Evolutionary conservation across 371 early-diverging fungal species (phyloP).

Genomic region (Phascolomyces articulosus): DNA sequence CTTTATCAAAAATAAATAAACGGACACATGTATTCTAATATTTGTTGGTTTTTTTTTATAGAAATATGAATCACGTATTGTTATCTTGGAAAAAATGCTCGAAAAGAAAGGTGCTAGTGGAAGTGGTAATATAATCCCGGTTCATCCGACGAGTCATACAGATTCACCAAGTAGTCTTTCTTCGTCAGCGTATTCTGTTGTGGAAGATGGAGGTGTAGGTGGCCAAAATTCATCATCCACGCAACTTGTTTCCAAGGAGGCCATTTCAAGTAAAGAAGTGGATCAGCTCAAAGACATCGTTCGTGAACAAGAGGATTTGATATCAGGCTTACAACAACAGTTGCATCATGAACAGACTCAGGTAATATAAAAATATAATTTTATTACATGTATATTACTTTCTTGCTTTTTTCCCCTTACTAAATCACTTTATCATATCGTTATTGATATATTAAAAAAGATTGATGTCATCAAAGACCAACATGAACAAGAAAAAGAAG

Average conservation of each 20-base stretch:
- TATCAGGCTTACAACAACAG: conserved; percentile 9
- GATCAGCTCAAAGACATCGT: conserved; percentile 16
- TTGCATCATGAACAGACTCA: conserved; percentile 23
- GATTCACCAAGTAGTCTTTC: background rate
- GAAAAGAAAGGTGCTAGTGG: conserved; percentile 23
- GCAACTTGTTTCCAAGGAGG: no score
- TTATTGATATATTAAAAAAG: background rate
- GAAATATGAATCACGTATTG: conserved; percentile 51
- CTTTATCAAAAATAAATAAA: no score
- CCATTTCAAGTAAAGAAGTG: no score
- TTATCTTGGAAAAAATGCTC: conserved; percentile 44
- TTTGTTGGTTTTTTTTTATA: conserved; percentile 6
- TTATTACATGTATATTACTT: no score
- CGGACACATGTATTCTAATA: background rate
- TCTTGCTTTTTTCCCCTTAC: background rate
- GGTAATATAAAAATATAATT: conserved; percentile 3
- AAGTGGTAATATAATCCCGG: background rate
- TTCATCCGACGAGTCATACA: background rate
- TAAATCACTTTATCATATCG: no score
- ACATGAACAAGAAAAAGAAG: conserved; percentile 34
- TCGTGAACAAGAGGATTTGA: conserved; percentile 7
- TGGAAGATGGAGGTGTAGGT: conserved; percentile 13
- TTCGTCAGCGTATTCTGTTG: conserved; percentile 26
- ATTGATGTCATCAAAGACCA: background rate
- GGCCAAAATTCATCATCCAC: conserved; percentile 1